A percentile compares a stretch with the other conserved stretches of the same genome.
phyloP scores from a whole-genome alignment of 257 asterid species.

The Primulina tabacum region DNA sequence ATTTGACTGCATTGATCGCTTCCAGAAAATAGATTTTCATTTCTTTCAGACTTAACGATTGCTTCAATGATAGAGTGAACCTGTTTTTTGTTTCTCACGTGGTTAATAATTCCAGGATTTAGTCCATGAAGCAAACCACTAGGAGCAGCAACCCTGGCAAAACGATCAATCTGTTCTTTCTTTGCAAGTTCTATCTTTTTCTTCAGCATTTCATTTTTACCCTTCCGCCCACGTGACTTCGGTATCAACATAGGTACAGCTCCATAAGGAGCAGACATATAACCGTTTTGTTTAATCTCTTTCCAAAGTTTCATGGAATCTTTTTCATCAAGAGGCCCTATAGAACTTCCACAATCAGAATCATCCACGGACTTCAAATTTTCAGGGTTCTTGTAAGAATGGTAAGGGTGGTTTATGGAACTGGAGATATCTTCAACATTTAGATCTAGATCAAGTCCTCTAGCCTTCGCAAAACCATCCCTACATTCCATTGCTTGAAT shows the following conservation, averaged over 20 bases:
- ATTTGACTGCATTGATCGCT: slow-evolving; percentile 33
- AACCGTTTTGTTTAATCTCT: slow-evolving; percentile 84
- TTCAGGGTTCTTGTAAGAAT: slow-evolving; percentile 37
- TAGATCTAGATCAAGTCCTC: slow-evolving; percentile 57
- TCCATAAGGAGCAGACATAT: slow-evolving; percentile 46
- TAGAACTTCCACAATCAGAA: slow-evolving; percentile 72
- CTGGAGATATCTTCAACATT: slow-evolving; percentile 60
- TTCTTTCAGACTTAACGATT: slow-evolving; percentile 60
- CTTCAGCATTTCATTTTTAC: slow-evolving; percentile 48
- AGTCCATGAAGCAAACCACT: slow-evolving; percentile 87
- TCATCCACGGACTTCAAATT: slow-evolving; percentile 47
- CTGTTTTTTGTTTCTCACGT: slow-evolving; percentile 87
- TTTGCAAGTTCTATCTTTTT: slow-evolving; percentile 71
- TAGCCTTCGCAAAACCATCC: slow-evolving; percentile 27
- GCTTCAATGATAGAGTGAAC: slow-evolving; percentile 90
- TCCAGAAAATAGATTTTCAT: slow-evolving; percentile 38
- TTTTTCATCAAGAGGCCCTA: slow-evolving; percentile 55
- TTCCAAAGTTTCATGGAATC: slow-evolving; percentile 75
- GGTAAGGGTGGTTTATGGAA: slow-evolving; percentile 38
- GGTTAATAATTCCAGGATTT: slow-evolving; percentile 94
- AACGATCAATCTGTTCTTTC: slow-evolving; percentile 79
- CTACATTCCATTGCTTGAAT: slow-evolving; percentile 29
- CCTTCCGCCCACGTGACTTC: slow-evolving; percentile 62
- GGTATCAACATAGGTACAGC: slow-evolving; percentile 48
- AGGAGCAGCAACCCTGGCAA: slow-evolving; percentile 90